Evolutionary conservation across 306 rosid genomes (phyloP).

Genomic region (Cucurbita ficifolia): DNA sequence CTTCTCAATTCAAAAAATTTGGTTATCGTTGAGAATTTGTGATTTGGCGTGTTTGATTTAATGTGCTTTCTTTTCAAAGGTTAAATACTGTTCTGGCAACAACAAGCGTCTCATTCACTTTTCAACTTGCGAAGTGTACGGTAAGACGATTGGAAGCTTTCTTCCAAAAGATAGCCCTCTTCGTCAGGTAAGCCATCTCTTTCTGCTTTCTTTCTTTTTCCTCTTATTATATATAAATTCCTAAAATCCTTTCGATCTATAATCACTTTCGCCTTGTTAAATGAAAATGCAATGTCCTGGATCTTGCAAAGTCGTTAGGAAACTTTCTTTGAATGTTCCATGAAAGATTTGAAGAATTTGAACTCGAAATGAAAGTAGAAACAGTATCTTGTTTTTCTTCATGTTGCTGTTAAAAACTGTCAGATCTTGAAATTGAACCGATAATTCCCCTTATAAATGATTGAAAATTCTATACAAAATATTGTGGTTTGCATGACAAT

Average conservation of each 20-base stretch:
- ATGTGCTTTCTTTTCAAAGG: slow-evolving; percentile 23
- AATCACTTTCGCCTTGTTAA: slow-evolving; percentile 6
- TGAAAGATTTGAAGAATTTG: background rate
- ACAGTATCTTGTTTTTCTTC: background rate
- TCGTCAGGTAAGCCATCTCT: slow-evolving; percentile 50
- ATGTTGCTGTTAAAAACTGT: background rate
- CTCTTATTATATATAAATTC: background rate
- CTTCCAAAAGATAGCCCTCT: slow-evolving; percentile 88
- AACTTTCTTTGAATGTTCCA: background rate
- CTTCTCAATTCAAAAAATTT: background rate
- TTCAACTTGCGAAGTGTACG: slow-evolving; percentile 93
- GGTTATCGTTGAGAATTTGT: background rate
- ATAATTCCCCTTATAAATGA: background rate
- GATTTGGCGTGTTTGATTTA: slow-evolving; percentile 17
- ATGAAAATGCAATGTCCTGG: background rate
- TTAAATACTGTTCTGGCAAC: slow-evolving; percentile 81
- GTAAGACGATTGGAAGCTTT: slow-evolving; percentile 85
- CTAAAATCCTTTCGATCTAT: background rate
- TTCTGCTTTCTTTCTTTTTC: background rate
- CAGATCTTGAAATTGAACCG: background rate
- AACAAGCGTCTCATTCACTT: slow-evolving; percentile 82
- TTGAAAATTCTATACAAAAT: background rate
- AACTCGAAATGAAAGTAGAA: background rate
- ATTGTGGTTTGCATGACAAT: background rate
- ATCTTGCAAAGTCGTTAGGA: background rate